Conservation (phyloP, 2,329 filamentous ascomycete species). For the Penicillium carneum region DNA sequence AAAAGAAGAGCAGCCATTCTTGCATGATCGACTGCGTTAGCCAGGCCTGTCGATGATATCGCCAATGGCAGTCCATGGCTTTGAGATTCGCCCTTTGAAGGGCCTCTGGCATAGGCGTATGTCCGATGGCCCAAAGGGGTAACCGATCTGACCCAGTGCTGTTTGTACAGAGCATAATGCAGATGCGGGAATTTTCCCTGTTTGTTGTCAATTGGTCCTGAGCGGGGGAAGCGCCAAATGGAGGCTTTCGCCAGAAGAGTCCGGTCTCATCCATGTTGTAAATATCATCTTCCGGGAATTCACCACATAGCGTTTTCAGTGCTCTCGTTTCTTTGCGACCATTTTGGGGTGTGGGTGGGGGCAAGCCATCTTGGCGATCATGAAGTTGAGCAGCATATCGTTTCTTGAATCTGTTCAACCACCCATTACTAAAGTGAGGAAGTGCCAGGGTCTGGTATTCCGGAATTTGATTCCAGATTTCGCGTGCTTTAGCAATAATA, state of each 20-base stretch:
- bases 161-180: slow-evolving; percentile 30
- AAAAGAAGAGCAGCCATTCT: slow-evolving; percentile 28
- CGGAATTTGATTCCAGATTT: slow-evolving; percentile 28
- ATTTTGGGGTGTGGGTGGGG: neutral
- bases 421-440: slow-evolving; percentile 32
- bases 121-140: slow-evolving; percentile 34
- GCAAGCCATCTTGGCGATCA: neutral
- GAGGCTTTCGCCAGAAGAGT: slow-evolving; percentile 32
- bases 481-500: slow-evolving; percentile 25
- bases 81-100: slow-evolving; percentile 35
- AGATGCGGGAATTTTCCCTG: slow-evolving; percentile 16
- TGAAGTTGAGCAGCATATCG: slow-evolving; percentile 5
- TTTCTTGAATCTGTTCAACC: slow-evolving; percentile 23
- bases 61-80: slow-evolving; percentile 36
- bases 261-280: slow-evolving; percentile 36
- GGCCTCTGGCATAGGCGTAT: slow-evolving; percentile 30
- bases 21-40: slow-evolving; percentile 30
- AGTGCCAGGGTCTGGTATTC: slow-evolving; percentile 23
- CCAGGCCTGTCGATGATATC: slow-evolving; percentile 37
- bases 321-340: slow-evolving; percentile 15
- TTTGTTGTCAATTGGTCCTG: slow-evolving; percentile 11
- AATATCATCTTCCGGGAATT: slow-evolving; percentile 31
- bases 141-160: slow-evolving; percentile 37
- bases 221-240: neutral
- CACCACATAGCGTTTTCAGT: slow-evolving; percentile 25